phyloP scores from a whole-genome alignment of 352 stramenopile species.

The Pythium phragmitis region DNA sequence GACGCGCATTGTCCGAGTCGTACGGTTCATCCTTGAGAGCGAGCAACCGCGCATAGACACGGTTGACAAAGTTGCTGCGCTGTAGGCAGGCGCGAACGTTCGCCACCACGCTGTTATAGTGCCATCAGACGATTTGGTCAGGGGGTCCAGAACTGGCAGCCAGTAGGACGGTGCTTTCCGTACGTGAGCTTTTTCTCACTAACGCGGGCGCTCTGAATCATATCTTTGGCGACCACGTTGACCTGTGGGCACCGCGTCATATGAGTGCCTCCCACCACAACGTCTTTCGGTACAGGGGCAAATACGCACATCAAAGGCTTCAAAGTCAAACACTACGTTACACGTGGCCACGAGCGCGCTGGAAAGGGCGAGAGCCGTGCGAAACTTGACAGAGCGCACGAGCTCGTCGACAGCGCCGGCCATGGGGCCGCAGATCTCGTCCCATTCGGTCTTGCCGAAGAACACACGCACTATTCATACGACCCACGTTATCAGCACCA shows the following conservation, averaged over 20 bases:
- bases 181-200: slow-evolving; percentile 49
- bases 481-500: background rate
- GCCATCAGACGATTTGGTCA: background rate
- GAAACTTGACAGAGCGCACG: slow-evolving; percentile 65
- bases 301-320: slow-evolving; percentile 42
- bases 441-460: slow-evolving; percentile 70
- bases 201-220: slow-evolving; percentile 52
- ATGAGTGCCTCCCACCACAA: background rate
- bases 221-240: slow-evolving; percentile 49
- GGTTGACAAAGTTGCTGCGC: slow-evolving; percentile 76
- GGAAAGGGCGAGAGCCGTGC: slow-evolving; percentile 69
- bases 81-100: slow-evolving; percentile 70
- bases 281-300: background rate
- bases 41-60: slow-evolving; percentile 54
- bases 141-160: too few species aligned
- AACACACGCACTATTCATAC: slow-evolving; percentile 27
- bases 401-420: slow-evolving; percentile 50
- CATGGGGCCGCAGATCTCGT: slow-evolving; percentile 56
- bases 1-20: slow-evolving; percentile 53
- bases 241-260: slow-evolving; percentile 31
- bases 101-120: slow-evolving; percentile 46
- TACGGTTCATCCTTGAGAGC: slow-evolving; percentile 67
- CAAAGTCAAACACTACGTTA: slow-evolving; percentile 79
- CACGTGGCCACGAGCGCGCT: slow-evolving; percentile 57
- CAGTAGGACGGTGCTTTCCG: background rate